Evolutionary conservation across 2,329 filamentous ascomycete genomes (phyloP).

Genomic region (Fusarium musae): DNA sequence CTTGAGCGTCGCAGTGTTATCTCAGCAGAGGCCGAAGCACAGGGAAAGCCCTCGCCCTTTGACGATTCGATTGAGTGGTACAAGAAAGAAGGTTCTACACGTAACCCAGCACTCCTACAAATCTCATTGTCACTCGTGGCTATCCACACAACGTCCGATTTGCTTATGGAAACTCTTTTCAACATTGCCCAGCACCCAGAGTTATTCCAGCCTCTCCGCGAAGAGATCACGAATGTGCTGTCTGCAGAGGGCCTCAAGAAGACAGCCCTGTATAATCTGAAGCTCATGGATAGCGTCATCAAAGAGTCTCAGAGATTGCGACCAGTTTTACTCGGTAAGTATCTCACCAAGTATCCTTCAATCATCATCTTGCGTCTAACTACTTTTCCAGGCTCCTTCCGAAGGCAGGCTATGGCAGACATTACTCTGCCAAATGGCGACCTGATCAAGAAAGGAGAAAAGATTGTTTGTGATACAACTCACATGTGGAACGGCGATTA

Average conservation of each 20-base stretch:
- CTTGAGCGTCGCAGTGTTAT: slow-evolving; percentile 47
- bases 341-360: rapidly evolving
- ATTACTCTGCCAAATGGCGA: slow-evolving; percentile 16
- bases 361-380: neutral
- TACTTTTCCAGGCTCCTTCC: neutral
- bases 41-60: neutral
- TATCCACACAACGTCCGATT: slow-evolving; percentile 63
- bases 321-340: slow-evolving; percentile 51
- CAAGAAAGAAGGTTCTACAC: slow-evolving; percentile 56
- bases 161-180: slow-evolving; percentile 32
- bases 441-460: slow-evolving; percentile 11
- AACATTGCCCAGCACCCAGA: slow-evolving; percentile 54
- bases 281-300: slow-evolving; percentile 61
- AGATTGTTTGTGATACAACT: neutral
- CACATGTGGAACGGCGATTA: neutral
- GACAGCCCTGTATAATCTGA: slow-evolving; percentile 54
- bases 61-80: slow-evolving; percentile 65
- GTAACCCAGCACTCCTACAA: slow-evolving; percentile 30
- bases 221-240: slow-evolving; percentile 50
- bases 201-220: slow-evolving; percentile 52
- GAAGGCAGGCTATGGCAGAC: neutral
- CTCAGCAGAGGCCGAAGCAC: slow-evolving; percentile 15
- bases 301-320: slow-evolving; percentile 62
- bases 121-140: slow-evolving; percentile 56
- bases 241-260: slow-evolving; percentile 55